Conservation (phyloP, 2,329 filamentous ascomycete species). For the Periconia digitata region DNA sequence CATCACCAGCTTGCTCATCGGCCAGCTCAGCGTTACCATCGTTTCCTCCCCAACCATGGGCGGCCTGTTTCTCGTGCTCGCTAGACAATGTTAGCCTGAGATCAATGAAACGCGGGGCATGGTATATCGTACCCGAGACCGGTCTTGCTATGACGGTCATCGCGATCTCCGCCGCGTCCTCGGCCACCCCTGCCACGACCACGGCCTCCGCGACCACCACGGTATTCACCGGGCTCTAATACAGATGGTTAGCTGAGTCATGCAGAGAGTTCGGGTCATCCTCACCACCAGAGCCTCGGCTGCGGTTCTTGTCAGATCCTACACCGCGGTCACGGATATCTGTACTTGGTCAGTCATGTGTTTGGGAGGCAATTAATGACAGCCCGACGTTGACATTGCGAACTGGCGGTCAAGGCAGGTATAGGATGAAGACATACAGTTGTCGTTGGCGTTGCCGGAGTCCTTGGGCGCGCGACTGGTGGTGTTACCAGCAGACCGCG, state of each 20-base stretch:
- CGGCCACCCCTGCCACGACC: conserved; percentile 52
- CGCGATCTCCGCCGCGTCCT: conserved; percentile 47
- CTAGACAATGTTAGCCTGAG: conserved; percentile 46
- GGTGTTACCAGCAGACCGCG: conserved; percentile 41
- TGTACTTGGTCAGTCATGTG: conserved; percentile 49
- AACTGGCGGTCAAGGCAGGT: background rate
- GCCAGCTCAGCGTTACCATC: conserved; percentile 82
- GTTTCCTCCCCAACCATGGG: conserved; percentile 83
- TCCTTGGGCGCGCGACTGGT: conserved; percentile 42
- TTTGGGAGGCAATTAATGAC: too few relatives aligned
- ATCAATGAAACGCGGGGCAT: background rate
- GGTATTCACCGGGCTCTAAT: conserved; percentile 18
- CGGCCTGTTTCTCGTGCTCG: conserved; percentile 83
- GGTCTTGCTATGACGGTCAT: conserved; percentile 65
- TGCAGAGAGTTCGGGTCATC: background rate
- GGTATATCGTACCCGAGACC: conserved; percentile 56
- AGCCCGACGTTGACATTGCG: background rate
- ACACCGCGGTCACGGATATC: conserved; percentile 88
- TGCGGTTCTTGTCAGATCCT: conserved; percentile 80
- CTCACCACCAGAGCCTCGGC: conserved; percentile 54
- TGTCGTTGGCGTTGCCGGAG: conserved; percentile 75
- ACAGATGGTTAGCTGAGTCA: background rate
- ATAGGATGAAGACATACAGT: conserved; percentile 65
- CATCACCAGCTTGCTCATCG: conserved; percentile 89
- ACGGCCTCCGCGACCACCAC: conserved; percentile 49